Evolutionary conservation across 2,329 filamentous ascomycete species (phyloP).

Genomic region (Pseudogymnoascus pannorum): DNA sequence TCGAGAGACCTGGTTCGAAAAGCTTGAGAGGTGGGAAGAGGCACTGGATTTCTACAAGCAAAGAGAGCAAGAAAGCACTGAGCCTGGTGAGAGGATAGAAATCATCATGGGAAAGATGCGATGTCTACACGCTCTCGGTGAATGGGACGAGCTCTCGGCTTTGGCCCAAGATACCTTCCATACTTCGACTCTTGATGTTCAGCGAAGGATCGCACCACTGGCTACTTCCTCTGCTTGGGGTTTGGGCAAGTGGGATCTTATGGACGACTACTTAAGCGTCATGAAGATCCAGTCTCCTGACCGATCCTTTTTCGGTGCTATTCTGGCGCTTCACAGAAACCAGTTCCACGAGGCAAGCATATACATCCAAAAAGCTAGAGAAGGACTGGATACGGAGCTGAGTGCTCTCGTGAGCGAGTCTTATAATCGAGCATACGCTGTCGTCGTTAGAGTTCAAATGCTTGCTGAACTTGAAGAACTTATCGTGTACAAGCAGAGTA

Average conservation of each 20-base stretch:
- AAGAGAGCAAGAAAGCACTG: conserved; percentile 63
- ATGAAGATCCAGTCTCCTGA: conserved; percentile 94
- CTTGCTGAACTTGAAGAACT: conserved; percentile 96
- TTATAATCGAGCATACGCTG: conserved; percentile 93
- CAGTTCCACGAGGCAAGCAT: conserved; percentile 86
- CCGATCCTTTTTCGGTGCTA: conserved; percentile 94
- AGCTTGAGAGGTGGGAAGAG: conserved; percentile 96
- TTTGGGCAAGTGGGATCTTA: conserved; percentile 91
- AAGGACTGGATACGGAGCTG: conserved; percentile 90
- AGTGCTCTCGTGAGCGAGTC: conserved; percentile 96
- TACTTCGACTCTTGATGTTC: conserved; percentile 78
- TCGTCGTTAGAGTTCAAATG: conserved; percentile 99
- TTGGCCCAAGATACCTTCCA: conserved; percentile 92
- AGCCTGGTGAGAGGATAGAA: conserved; percentile 85
- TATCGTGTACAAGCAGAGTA: conserved; percentile 91
- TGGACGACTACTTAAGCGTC: conserved; percentile 93
- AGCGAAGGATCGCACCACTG: conserved; percentile 83
- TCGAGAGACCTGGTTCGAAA: conserved; percentile 98
- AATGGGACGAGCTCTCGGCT: conserved; percentile 89
- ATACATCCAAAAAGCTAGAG: conserved; percentile 85
- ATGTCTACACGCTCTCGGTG: conserved; percentile 90
- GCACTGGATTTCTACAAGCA: conserved; percentile 86
- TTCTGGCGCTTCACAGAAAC: conserved; percentile 88
- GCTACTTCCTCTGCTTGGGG: conserved; percentile 97
- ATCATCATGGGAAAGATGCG: conserved; percentile 99